Base-by-base conservation (phyloP, 257 asterid genomes). In the Capsicum chinense region DNA sequence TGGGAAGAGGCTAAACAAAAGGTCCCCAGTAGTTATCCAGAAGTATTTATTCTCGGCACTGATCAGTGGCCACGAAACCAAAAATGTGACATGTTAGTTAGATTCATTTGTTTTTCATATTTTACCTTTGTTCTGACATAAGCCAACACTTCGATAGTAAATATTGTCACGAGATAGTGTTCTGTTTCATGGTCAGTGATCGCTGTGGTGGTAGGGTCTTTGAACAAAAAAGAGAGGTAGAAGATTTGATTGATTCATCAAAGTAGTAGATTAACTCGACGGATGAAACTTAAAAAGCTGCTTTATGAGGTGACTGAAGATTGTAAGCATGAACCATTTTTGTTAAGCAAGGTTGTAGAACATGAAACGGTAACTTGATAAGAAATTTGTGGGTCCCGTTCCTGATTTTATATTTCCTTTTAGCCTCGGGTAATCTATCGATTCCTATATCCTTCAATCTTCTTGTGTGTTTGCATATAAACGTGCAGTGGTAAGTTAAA, bases 1-100 rank as follows among this genome's bases (percentile, higher is more conserved):
- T 54, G 81, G 81, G 64, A 54, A 54, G 81, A 78, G 26, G 14
- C 63, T 26, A 74, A 39, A 74, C 13, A 7, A 12, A 74, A 50
- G 62, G 81, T 44, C 12, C 21, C 50, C 81, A 74, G 44, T 21
- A 73, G 59, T 47, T 47, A 73, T 73, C 59, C n/a, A 12, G 39
- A 48, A 47, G 39, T 73, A 73, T 7, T 48, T 48, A 50, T 74
- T 74, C 60, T n/a, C 50, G 19, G 80, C 60, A 74, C 60, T 50
- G 80, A 74, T 50, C 60, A 74, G 57, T 48, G 80, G 59, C 56
- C 42, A 73, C 6, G 60, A 7, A 59, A 74, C 80, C 80, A 14
- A n/a, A 74, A 74, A 59, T 73, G 37, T 74, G 42, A 56, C 21
- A 42, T n/a, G 39, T 48, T 26, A 26, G 13, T 33, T 42, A 74